Evolutionary conservation across 345 rosid genomes (phyloP).

Genomic region (Lagerstroemia speciosa): DNA sequence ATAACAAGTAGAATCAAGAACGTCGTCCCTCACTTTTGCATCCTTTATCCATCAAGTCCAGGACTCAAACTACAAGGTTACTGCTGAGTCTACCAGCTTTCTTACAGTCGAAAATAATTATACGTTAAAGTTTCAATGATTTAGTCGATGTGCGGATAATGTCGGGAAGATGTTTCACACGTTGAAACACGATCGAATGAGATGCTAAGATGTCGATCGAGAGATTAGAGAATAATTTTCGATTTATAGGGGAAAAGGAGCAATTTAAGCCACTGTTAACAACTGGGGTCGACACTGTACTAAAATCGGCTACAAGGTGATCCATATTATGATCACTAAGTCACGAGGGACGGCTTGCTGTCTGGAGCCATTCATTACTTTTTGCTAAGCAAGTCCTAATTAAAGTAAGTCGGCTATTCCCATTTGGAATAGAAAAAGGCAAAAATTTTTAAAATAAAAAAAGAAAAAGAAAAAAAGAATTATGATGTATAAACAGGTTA

Average conservation of each 20-base stretch:
- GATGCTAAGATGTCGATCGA: too few relatives aligned
- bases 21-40: too few relatives aligned
- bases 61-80: too few relatives aligned
- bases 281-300: neutral
- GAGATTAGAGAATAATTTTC: neutral
- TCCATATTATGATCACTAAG: neutral
- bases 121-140: too few relatives aligned
- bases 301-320: neutral
- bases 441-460: neutral
- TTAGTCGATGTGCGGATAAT: too few relatives aligned
- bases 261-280: neutral
- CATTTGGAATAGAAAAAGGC: neutral
- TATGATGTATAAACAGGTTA: neutral
- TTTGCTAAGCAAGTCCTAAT: neutral
- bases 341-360: neutral
- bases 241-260: neutral
- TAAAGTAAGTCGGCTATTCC: neutral
- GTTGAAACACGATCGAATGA: too few relatives aligned
- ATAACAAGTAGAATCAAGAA: too few relatives aligned
- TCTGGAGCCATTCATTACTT: neutral
- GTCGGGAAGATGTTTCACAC: too few relatives aligned
- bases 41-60: too few relatives aligned
- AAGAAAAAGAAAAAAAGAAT: neutral
- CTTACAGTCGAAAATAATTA: too few relatives aligned
- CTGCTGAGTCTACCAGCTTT: too few relatives aligned